Evolutionary conservation across 164 flowering plant species (phyloP).

Genomic region (Piper betle): DNA sequence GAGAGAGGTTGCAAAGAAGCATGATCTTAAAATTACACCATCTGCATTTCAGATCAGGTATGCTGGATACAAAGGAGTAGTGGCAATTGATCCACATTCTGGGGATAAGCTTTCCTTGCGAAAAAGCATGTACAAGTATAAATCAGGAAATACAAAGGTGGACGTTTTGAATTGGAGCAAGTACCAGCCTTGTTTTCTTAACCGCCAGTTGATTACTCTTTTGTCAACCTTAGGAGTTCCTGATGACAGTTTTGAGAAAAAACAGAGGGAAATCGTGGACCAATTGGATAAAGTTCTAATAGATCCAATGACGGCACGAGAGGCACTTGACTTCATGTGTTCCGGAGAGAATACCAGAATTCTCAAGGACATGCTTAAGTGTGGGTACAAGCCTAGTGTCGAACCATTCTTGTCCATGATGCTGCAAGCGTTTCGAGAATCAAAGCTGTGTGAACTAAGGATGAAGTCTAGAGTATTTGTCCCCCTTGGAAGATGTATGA

Average conservation of each 20-base stretch:
- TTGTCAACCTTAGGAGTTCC: conserved; percentile 78
- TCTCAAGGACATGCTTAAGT: conserved; percentile 66
- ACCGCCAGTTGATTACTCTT: conserved; percentile 75
- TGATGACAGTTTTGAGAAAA: conserved; percentile 48
- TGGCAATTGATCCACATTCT: conserved; percentile 74
- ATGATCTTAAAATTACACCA: conserved; percentile 34
- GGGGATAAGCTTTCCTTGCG: conserved; percentile 46
- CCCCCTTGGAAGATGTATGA: conserved; percentile 61
- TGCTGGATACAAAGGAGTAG: conserved; percentile 91
- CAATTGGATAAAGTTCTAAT: conserved; percentile 43
- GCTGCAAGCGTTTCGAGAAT: conserved; percentile 59
- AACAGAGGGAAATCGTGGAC: conserved; percentile 51
- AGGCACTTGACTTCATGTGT: conserved; percentile 60
- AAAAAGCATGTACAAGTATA: conserved; percentile 65
- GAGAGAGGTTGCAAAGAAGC: conserved; percentile 46
- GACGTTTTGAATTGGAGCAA: conserved; percentile 76
- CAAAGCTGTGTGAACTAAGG: conserved; percentile 55
- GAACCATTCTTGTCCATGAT: conserved; percentile 92
- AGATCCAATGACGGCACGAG: conserved; percentile 52
- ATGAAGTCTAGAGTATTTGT: conserved; percentile 56
- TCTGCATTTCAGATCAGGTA: conserved; percentile 83
- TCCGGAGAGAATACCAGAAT: conserved; percentile 56
- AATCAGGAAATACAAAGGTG: conserved; percentile 40
- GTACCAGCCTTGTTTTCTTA: conserved; percentile 68
- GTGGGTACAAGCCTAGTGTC: conserved; percentile 65